Evolutionary conservation across 352 stramenopile genomes (phyloP).

Genomic region (Blastocystis sp.): DNA sequence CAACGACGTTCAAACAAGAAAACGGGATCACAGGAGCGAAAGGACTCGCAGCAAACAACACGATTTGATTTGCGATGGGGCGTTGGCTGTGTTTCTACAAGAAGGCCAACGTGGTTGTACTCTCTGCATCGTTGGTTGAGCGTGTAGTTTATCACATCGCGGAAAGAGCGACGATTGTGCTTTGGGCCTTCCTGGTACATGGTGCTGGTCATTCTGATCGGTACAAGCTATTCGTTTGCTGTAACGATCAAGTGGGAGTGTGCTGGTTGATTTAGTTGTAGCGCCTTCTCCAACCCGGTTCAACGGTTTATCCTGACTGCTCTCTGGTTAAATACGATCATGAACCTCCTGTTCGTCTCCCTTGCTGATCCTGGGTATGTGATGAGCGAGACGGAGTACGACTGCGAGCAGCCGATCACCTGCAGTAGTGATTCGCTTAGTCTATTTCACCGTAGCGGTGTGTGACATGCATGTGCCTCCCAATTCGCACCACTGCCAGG

Average conservation of each 20-base stretch:
- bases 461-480: constrained; percentile 11
- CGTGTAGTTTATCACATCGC: constrained; percentile 33
- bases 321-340: constrained; percentile 12
- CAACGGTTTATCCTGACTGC: constrained; percentile 29
- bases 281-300: constrained; percentile 20
- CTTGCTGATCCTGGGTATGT: constrained; percentile 56
- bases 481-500: constrained; percentile 6
- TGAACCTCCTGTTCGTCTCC: constrained; percentile 28
- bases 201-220: constrained; percentile 8
- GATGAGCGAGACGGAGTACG: constrained; percentile 21
- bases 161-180: background rate
- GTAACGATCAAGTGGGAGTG: background rate
- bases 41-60: background rate
- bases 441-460: background rate
- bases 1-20: background rate
- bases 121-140: background rate
- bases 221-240: background rate
- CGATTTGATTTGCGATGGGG: background rate
- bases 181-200: constrained; percentile 50
- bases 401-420: constrained; percentile 18
- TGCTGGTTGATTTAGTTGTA: background rate
- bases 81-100: background rate
- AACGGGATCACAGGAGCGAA: constrained; percentile 22
- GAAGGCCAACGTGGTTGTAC: constrained; percentile 50
- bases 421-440: background rate